Base-by-base conservation (phyloP, 2,329 filamentous ascomycete genomes). In the Blastomyces silverae region DNA sequence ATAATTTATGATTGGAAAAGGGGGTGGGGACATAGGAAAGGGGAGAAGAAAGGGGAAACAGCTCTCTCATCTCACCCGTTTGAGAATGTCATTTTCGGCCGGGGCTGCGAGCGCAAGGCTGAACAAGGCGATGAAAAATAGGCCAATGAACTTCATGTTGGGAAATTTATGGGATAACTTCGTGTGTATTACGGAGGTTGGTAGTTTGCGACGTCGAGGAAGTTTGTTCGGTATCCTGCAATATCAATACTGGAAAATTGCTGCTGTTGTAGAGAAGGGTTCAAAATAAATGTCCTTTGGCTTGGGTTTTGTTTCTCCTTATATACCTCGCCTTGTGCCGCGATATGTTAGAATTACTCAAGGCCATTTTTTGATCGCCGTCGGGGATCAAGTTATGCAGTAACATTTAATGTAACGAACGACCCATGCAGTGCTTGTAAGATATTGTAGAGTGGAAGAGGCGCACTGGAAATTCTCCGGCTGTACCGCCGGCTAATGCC, bases 31-130 rank as follows among this genome's bases (percentile, higher is more conserved):
- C 10, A 37, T 10, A 37, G n/a, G 20, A 28, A 25, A 10, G 11
- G 31, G 31, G 4, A 37, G 15, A 10, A 8, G 15, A 7, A 15
- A 39, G 17, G 34, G 17, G 22, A 57, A 58, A 25, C 7, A 42
- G 22, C 37, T 39, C 37, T 39, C 56, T 22, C 37, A 44, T 39
- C 56, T 22, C 37, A 44, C 56, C 8, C 37, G 56, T 15, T 59
- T 59, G n/a, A 59, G 28, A 25, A 60, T 22, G 37, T 46, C 39
- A 46, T 48, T 25, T n/a, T 20, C 37, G 17, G 57, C 11, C 15
- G 57, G 56, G 10, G 56, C 56, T 31, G 39, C 39, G 39, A 60
- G 39, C 8, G 39, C 57, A 20, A 60, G 57, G 17, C 57, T 22
- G 7, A 48, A 28, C 1, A 60, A 15, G 22, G 39, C 39, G 15